These are phyloP conservation scores for Phylloboletellus chloephorus DNA, from an alignment of 1,284 basidiomycete species.

Conservation along the genomic window DNA sequence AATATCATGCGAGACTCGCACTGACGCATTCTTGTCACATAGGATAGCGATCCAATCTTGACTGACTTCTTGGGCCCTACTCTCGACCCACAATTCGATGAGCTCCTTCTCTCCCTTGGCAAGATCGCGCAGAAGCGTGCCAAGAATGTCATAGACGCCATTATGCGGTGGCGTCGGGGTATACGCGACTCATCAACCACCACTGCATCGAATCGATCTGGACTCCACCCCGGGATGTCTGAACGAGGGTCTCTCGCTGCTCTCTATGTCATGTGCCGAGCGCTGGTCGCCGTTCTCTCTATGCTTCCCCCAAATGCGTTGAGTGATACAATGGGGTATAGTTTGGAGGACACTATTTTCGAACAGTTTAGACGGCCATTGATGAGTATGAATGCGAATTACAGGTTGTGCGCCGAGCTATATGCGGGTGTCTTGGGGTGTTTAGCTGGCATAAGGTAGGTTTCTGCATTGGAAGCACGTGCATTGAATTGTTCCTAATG, in stretches of 20 bases:
- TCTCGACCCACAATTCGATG: conserved; percentile 76
- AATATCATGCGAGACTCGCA: neutral
- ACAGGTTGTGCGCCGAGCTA: conserved; percentile 73
- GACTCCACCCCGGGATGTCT: conserved; percentile 36
- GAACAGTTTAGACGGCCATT: conserved; percentile 75
- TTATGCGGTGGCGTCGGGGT: conserved; percentile 81
- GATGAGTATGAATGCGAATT: conserved; percentile 62
- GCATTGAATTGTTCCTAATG: neutral
- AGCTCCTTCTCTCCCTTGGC: conserved; percentile 75
- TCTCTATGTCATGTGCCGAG: conserved; percentile 85
- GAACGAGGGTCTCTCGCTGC: conserved; percentile 80
- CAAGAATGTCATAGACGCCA: conserved; percentile 80
- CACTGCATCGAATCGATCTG: conserved; percentile 34
- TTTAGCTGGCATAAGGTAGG: conserved; percentile 70
- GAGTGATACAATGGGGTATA: conserved; percentile 71
- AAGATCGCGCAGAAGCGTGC: conserved; percentile 83
- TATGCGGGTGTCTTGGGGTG: conserved; percentile 80
- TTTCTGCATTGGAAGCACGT: neutral
- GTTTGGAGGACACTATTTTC: conserved; percentile 81
- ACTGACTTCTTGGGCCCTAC: conserved; percentile 63
- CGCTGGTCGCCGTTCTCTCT: conserved; percentile 73
- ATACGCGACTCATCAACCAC: conserved; percentile 64
- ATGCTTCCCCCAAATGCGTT: conserved; percentile 70
- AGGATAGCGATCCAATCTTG: conserved; percentile 69
- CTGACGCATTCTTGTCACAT: conserved; percentile 11